Base-by-base conservation (phyloP, 805 yeast genomes). In the Dipodascopsis uninucleata region DNA sequence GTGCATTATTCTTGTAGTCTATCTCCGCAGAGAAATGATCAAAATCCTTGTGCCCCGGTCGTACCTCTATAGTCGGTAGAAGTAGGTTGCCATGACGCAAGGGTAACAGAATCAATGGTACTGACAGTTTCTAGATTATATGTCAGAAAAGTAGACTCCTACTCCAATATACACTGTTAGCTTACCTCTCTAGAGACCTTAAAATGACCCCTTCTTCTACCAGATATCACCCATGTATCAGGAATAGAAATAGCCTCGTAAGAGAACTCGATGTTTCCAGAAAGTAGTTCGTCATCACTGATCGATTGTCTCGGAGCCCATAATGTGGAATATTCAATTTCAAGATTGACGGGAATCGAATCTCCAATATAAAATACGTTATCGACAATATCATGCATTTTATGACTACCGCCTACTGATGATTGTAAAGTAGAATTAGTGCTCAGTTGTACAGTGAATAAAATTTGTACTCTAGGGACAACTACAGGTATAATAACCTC, bases 211-310 rank as follows among this genome's bases (percentile, higher is more conserved):
- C 70, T 71, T 47, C 78, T 78, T 49, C 75, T 71, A 0, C 97
- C 97, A 4, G 86, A 78, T 3, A 88, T 67, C 2, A 87, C 60
- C 97, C 97, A 90, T 41, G 72, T 75, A 20, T 87, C 96, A 23
- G 70, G 70, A 23, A 71, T 75, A 22, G 74, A 71, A 14, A 65
- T 62, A 1, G 84, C 58, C 14, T 74, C 75, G 29, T 78, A 66
- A 39, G 70, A 69, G 56, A 75, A 77, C 24, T 55, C 57, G 24
- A 65, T 61, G 5, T 44, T 38, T 5, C 39, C 43, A 3, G 33
- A 9, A 9, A 5, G 32, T 2, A 22, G n/a, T 9, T 34, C 14
- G n/a, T 44, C 50, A 3, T 39, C 28, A 5, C 31, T 12, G 14
- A 24, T 16, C 28, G 42, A 38, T 29, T 43, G 32, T 26, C 33